Percentiles rank a stretch among this genome's conserved stretches.
These are phyloP conservation scores for Lathyrus tuberosus DNA, from an alignment of 306 rosid genomes.

Conservation along the genomic window DNA sequence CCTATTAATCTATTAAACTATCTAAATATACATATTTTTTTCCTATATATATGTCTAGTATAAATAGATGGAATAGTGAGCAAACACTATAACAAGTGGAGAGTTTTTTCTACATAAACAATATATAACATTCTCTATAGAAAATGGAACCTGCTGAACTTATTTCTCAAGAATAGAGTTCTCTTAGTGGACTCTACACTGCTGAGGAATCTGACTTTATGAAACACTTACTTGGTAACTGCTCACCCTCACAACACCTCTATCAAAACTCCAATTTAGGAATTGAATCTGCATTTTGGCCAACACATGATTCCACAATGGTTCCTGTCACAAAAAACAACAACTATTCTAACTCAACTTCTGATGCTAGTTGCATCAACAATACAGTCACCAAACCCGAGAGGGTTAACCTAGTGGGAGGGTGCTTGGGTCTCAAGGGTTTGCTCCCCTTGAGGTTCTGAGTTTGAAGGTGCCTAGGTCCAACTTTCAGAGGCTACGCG, in stretches of 20 bases:
- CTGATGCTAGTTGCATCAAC: background rate
- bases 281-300: constrained; percentile 57
- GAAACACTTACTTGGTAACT: constrained; percentile 52
- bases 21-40: background rate
- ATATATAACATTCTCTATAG: too few relatives aligned
- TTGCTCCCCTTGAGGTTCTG: too few relatives aligned
- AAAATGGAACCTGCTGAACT: constrained; percentile 57
- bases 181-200: constrained; percentile 54
- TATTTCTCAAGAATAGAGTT: constrained; percentile 65
- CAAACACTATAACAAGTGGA: constrained; percentile 30
- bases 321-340: constrained; percentile 35
- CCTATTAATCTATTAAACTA: constrained; percentile 9
- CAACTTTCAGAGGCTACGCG: too few relatives aligned
- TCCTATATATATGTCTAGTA: constrained; percentile 26
- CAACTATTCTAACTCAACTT: constrained; percentile 32
- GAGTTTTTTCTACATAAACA: constrained; percentile 20
- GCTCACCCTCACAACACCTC: constrained; percentile 19
- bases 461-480: too few relatives aligned
- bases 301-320: constrained; percentile 46
- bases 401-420: too few relatives aligned
- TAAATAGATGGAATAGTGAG: constrained; percentile 43
- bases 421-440: too few relatives aligned
- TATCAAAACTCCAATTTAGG: constrained; percentile 46
- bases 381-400: too few relatives aligned
- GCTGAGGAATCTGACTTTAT: constrained; percentile 65